phyloP scores from a whole-genome alignment of 1,284 basidiomycete species.

The Coriolopsis trogii region DNA sequence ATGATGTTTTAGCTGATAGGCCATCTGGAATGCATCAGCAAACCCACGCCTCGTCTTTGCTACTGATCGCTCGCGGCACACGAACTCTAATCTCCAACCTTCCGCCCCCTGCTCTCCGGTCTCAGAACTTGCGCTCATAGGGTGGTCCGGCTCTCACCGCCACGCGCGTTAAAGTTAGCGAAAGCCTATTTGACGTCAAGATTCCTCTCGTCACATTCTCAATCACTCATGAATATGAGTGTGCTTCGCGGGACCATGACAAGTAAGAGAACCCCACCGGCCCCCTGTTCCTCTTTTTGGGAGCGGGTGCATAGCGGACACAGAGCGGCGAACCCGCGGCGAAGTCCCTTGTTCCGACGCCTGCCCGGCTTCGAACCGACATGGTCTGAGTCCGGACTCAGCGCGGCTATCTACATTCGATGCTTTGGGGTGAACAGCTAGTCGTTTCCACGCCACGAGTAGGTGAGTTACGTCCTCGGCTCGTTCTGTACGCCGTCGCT shows the following conservation, averaged over 20 bases:
- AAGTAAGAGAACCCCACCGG: neutral
- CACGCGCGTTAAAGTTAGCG: conserved; percentile 14
- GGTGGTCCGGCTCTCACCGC: conserved; percentile 3
- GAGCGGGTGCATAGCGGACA: too few species aligned
- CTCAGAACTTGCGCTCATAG: neutral
- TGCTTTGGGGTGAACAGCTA: neutral
- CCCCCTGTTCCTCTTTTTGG: neutral
- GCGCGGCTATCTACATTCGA: neutral
- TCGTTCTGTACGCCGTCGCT: conserved; percentile 4
- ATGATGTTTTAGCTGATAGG: too few species aligned
- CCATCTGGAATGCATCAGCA: too few species aligned
- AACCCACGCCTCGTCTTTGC: too few species aligned
- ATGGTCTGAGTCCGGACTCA: too few species aligned
- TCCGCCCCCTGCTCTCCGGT: neutral
- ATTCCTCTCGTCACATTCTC: neutral
- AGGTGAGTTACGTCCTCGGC: conserved; percentile 12
- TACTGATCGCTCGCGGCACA: neutral
- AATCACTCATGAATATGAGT: conserved; percentile 4
- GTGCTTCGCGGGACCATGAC: conserved; percentile 17
- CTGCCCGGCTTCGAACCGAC: too few species aligned
- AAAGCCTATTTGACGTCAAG: conserved; percentile 18
- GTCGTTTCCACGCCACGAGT: neutral
- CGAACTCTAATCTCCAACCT: neutral
- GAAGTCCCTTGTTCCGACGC: conserved; percentile 5
- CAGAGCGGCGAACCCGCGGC: conserved; percentile 15